These are phyloP conservation scores for Populus tremula DNA, from an alignment of 345 rosid species.

Conservation along the genomic window DNA sequence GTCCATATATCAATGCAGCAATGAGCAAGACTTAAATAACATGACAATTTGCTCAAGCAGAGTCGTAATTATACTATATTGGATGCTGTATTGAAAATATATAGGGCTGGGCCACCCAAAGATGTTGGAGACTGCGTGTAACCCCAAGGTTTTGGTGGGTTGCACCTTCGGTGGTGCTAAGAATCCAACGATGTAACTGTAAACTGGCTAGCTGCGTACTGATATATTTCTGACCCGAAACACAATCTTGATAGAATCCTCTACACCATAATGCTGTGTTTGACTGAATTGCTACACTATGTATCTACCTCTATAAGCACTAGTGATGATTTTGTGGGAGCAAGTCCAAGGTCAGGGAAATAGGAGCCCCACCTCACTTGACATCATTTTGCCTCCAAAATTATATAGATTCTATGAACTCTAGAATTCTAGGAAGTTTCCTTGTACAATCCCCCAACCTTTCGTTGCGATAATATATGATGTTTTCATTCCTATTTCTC, in stretches of 20 bases:
- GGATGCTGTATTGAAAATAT: background rate
- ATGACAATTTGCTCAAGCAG: background rate
- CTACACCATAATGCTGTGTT: conserved; percentile 9
- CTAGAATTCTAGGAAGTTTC: background rate
- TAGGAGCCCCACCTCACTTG: conserved; percentile 18
- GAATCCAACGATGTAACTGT: background rate
- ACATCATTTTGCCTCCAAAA: conserved; percentile 15
- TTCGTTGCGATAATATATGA: background rate
- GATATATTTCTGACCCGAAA: background rate
- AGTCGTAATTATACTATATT: background rate
- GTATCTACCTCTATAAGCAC: background rate
- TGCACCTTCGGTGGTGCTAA: conserved; percentile 7
- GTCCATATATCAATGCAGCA: background rate
- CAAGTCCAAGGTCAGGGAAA: background rate
- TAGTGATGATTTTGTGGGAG: conserved; percentile 10
- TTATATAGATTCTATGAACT: background rate
- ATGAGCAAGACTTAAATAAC: background rate
- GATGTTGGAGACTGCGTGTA: background rate
- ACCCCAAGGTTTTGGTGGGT: conserved; percentile 6
- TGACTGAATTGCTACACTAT: background rate
- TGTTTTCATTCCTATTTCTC: background rate
- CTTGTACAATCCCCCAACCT: background rate
- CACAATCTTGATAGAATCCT: conserved; percentile 18
- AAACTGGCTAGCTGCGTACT: background rate
- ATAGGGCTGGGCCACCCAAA: background rate